Evolutionary conservation across 345 rosid genomes (phyloP).

Genomic region (Arabis hirsuta): DNA sequence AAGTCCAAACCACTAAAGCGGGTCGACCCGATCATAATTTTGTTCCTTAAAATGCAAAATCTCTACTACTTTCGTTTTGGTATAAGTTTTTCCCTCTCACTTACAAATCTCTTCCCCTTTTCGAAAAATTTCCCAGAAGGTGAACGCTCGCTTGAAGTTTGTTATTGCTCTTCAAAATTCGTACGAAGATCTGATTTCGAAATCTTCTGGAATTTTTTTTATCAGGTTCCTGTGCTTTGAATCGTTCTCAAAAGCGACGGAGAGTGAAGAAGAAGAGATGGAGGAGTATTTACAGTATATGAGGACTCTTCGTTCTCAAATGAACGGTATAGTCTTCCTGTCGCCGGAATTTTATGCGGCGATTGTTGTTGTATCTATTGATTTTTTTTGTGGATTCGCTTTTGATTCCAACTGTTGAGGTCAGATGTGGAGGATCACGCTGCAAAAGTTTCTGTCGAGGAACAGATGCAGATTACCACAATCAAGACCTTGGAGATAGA

Average conservation of each 20-base stretch:
- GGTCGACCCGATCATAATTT: constrained; percentile 18
- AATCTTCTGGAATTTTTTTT: not conserved
- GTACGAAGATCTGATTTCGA: constrained; percentile 12
- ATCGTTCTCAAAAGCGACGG: not conserved
- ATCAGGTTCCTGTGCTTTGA: too few species aligned
- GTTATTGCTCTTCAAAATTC: too few species aligned
- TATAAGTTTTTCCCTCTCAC: constrained; percentile 10
- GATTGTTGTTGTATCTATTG: constrained; percentile 2
- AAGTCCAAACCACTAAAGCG: not conserved
- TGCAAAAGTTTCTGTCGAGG: constrained; percentile 68
- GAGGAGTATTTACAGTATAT: constrained; percentile 83
- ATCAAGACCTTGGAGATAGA: constrained; percentile 64
- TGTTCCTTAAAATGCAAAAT: not conserved
- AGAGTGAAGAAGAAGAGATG: constrained; percentile 50
- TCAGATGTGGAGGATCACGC: constrained; percentile 86
- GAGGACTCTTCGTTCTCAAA: constrained; percentile 77
- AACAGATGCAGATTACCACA: constrained; percentile 61
- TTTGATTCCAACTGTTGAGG: constrained; percentile 9
- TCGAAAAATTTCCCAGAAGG: constrained; percentile 2
- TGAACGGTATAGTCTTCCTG: constrained; percentile 57
- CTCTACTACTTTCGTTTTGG: not conserved
- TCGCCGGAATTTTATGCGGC: not conserved
- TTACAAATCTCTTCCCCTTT: not conserved
- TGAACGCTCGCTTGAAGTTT: constrained; percentile 4
- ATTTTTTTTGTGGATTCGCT: not conserved